Evolutionary conservation across 2,329 filamentous ascomycete species (phyloP), one percentile per base, ranked within the genome.

Genomic region (Dactylellina parvicollis): DNA sequence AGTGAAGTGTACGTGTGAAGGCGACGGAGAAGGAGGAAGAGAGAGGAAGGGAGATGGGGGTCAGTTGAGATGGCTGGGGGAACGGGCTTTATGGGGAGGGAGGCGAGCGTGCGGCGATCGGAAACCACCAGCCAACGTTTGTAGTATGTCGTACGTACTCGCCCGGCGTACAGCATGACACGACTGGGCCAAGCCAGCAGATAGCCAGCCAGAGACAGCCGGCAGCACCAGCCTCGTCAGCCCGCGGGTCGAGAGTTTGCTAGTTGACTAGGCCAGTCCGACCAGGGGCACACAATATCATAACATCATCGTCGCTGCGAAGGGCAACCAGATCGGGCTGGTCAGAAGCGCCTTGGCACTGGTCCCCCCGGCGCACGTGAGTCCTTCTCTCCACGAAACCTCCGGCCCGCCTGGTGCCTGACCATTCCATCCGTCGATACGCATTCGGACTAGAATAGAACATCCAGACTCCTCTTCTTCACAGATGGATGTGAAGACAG

Each of bases 251-350:
- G 34, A 28, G n/a, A n/a, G n/a, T n/a, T n/a, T n/a, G n/a, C n/a
- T n/a, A n/a, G n/a, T n/a, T n/a, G n/a, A n/a, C n/a, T n/a, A n/a
- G n/a, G n/a, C n/a, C n/a, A n/a, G n/a, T 34, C 42, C 18, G 56
- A 38, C 9, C 44, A 47, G 9, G 26, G 5, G 44, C 24, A 26
- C 34, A 5, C 28, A 40, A 34, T 52, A 67, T 50, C 52, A 60
- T 55, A 69, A 46, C 47, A 52, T 56, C 47, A 36, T 36, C 40
- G 44, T n/a, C 24, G 66, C 66, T 71, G 66, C 66, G 47, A 59
- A 62, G 62, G 57, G 66, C 66, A 71, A 71, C 66, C 66, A 22
- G 9, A 56, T 70, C 49, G 40, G 49, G 56, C 40, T 36, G 56
- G 55, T 60, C n/a, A 10, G 22, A 20, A 40, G 28, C 24, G n/a